Base-by-base conservation (phyloP, 257 asterid species). In the Salvia splendens region DNA sequence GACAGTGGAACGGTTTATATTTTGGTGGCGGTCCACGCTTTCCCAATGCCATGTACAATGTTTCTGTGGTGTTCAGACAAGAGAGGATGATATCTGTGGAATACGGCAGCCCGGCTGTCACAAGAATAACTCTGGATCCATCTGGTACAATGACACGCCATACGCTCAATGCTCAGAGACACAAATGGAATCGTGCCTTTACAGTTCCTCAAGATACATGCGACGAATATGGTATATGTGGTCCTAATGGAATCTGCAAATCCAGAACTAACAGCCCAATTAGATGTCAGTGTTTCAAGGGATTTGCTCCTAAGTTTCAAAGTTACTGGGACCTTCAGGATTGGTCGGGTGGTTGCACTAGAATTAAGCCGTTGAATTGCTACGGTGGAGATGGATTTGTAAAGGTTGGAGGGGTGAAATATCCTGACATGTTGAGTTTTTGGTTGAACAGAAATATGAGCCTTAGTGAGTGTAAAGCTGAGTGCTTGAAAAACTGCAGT, bases 291-390 rank as follows among this genome's bases (percentile, higher is more conserved):
- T 62, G 67, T 43, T 43, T 62, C 5, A 28, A 3, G 40, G 67
- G 54, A 6, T 62, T 42, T 7, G 1, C 20, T 5, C 67, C 54
- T 0, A 43, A 43, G 42, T 12, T 12, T 2, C 54, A 12, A 11
- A 12, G 28, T 10, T 41, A 62, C 1, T 43, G 67, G 67, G 54
- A 62, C 15, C 47, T 12, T 65, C 68, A 57, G 24, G 72, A 71
- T 61, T 76, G 77, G 77, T 65, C 70, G 0, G 70, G 57, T 38
- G 80, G 80, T 3, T 76, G 80, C 43, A 8, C 20, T 11, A 52
- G 77, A 59, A 61, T 20, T 15, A 14, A 1, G 35, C 71, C 70
- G 1, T 30, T 61, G 64, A 61, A 61, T 60, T 73, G 78, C 7
- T 4, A 43, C 14, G 9, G 52, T 16, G 73, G 60, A 33, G 73